Evolutionary conservation across 768 basidiomycete genomes (phyloP), one percentile per base, ranked within the genome.

Genomic region (Leucocoprinus birnbaumii): DNA sequence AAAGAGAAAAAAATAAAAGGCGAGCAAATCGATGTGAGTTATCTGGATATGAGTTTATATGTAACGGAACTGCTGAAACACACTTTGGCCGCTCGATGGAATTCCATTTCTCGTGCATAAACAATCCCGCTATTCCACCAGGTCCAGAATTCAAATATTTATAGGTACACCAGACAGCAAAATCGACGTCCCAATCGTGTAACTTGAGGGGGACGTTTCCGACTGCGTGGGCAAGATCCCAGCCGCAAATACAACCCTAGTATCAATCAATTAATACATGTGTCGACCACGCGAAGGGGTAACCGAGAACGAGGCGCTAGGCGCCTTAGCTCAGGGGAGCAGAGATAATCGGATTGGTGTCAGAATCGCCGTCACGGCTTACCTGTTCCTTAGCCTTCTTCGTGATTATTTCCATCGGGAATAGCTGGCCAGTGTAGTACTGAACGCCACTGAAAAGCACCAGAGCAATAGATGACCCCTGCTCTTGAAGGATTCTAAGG

Each of bases 151-250:
- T 98, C 56, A 98, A 81, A 68, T 98, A 99, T 73, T 91, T 98
- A 80, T 98, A 99, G 27, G 94, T 90, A 69, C 97, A 99, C 93
- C 96, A 98, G 34, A 95, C 95, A 2, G 96, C 97, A 67, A 98
- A 98, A 69, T 99, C 97, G 62, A 92, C 89, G 61, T 82, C 76
- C 96, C 97, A 99, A 57, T 94, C 89, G 68, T 96, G 92, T 60
- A 99, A 75, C 46, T 81, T 76, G 62, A 96, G 71, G 35, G 91
- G 90, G 34, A 98, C 92, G 69, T 99, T 99, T 46, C 96, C 97
- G 43, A 87, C 80, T 5, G 90, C 96, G 70, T 99, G 97, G 7
- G 97, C 97, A 14, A 98, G 84, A 74, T 99, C 96, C 85, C 94
- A 95, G 38, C 94, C 96, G 64, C 94, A 90, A 56, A 95, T 83